These are phyloP conservation scores for Fusarium redolens DNA, from an alignment of 2,329 filamentous ascomycete genomes.

Conservation along the genomic window DNA sequence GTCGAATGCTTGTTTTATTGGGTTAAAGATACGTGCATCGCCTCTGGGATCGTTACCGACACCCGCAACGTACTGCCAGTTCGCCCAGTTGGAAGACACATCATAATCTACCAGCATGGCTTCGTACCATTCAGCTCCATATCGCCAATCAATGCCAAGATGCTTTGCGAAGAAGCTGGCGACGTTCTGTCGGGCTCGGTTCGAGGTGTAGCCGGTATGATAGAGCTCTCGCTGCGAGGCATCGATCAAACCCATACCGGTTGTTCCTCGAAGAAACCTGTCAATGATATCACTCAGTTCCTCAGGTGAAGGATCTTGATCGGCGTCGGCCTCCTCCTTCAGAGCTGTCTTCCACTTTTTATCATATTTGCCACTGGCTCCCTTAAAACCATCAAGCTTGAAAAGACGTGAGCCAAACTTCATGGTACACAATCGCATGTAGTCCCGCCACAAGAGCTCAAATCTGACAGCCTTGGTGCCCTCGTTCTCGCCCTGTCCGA, in stretches of 20 bases:
- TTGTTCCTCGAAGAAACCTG: conserved; percentile 73
- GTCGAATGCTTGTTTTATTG: conserved; percentile 82
- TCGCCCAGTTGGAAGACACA: conserved; percentile 80
- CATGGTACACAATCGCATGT: conserved; percentile 79
- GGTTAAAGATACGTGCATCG: conserved; percentile 81
- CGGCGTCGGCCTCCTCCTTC: conserved; percentile 41
- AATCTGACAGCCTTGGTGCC: conserved; percentile 77
- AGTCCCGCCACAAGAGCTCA: conserved; percentile 83
- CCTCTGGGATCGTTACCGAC: conserved; percentile 83
- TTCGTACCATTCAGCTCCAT: conserved; percentile 87
- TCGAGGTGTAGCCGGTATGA: conserved; percentile 82
- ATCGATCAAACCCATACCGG: conserved; percentile 82
- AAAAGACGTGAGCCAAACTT: conserved; percentile 78
- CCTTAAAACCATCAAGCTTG: conserved; percentile 69
- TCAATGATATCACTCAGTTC: conserved; percentile 62
- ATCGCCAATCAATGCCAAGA: conserved; percentile 80
- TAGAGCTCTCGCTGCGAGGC: conserved; percentile 80
- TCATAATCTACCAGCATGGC: conserved; percentile 81
- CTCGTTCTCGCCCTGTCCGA: conserved; percentile 76
- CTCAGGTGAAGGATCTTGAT: conserved; percentile 56
- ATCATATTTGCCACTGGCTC: conserved; percentile 54
- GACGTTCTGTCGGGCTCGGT: conserved; percentile 80
- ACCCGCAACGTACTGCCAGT: conserved; percentile 85
- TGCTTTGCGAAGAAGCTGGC: conserved; percentile 80
- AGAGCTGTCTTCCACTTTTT: conserved; percentile 63